Evolutionary conservation across 768 basidiomycete species (phyloP).

Genomic region (Boletus sensibilis): DNA sequence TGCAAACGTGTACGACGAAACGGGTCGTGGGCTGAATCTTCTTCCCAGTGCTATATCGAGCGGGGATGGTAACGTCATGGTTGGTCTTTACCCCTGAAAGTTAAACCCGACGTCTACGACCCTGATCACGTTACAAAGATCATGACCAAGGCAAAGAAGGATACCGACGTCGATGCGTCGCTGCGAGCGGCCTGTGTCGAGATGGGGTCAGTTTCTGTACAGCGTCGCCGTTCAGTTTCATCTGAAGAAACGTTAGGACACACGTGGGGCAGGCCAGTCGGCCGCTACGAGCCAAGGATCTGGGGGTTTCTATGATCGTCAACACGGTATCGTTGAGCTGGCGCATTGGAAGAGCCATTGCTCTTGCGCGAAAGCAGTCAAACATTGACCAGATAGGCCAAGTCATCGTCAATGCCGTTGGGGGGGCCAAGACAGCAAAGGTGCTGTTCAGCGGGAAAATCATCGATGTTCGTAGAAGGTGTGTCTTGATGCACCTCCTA

Average conservation of each 20-base stretch:
- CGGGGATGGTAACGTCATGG: conserved; percentile 39
- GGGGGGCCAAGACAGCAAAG: conserved; percentile 35
- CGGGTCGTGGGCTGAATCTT: conserved; percentile 27
- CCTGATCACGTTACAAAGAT: conserved; percentile 26
- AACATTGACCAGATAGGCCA: conserved; percentile 39
- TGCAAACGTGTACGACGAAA: conserved; percentile 28
- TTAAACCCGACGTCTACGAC: background rate
- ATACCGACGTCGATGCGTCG: conserved; percentile 42
- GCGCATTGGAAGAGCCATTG: conserved; percentile 60
- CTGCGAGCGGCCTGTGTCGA: conserved; percentile 49
- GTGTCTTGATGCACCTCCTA: background rate
- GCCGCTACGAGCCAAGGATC: conserved; percentile 39
- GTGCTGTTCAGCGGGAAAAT: conserved; percentile 62
- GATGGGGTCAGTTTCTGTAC: conserved; percentile 40
- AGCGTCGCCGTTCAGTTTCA: background rate
- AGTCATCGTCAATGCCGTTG: conserved; percentile 37
- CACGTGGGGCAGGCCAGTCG: conserved; percentile 44
- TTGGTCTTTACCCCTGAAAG: conserved; percentile 8
- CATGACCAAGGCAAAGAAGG: conserved; percentile 45
- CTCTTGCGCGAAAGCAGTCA: conserved; percentile 48
- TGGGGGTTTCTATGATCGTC: conserved; percentile 42
- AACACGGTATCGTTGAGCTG: conserved; percentile 60
- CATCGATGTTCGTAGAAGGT: conserved; percentile 44
- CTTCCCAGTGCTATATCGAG: conserved; percentile 37
- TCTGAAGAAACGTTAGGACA: conserved; percentile 28